Percentiles rank a stretch among this genome's conserved stretches.
Conservation (phyloP, 1,139 yeast species). For the Geotrichum fermentans region DNA sequence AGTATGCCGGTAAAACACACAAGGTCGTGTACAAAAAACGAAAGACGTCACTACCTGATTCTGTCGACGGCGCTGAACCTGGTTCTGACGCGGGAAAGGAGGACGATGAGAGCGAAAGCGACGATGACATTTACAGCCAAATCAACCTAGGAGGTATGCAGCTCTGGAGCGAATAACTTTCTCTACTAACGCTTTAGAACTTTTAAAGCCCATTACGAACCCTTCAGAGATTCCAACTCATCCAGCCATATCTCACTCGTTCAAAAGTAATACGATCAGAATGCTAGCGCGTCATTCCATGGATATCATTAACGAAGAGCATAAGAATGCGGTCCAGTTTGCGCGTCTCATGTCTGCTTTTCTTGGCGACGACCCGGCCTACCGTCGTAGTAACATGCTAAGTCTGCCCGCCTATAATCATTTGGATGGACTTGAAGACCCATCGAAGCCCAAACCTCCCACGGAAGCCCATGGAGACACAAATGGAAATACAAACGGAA, state of each 20-base stretch:
- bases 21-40: constrained; percentile 36
- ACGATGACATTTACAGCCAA: constrained; percentile 39
- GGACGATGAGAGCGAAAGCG: constrained; percentile 23
- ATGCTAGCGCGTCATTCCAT: constrained; percentile 66
- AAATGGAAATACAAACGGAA: neutral
- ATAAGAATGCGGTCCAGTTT: constrained; percentile 63
- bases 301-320: constrained; percentile 74
- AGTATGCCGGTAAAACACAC: constrained; percentile 35
- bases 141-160: constrained; percentile 65
- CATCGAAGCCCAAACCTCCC: neutral
- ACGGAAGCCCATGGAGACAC: neutral
- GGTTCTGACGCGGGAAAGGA: constrained; percentile 27
- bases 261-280: constrained; percentile 47
- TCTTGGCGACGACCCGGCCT: constrained; percentile 80
- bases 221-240: constrained; percentile 76
- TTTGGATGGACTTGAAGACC: constrained; percentile 37
- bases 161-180: no score
- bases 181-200: constrained; percentile 34
- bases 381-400: constrained; percentile 54
- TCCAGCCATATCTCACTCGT: constrained; percentile 65
- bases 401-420: constrained; percentile 69
- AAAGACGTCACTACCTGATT: constrained; percentile 21
- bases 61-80: constrained; percentile 24
- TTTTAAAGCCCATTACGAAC: constrained; percentile 71
- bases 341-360: constrained; percentile 69